Conservation (phyloP, 2,329 filamentous ascomycete genomes). For the Orbilia quercus region DNA sequence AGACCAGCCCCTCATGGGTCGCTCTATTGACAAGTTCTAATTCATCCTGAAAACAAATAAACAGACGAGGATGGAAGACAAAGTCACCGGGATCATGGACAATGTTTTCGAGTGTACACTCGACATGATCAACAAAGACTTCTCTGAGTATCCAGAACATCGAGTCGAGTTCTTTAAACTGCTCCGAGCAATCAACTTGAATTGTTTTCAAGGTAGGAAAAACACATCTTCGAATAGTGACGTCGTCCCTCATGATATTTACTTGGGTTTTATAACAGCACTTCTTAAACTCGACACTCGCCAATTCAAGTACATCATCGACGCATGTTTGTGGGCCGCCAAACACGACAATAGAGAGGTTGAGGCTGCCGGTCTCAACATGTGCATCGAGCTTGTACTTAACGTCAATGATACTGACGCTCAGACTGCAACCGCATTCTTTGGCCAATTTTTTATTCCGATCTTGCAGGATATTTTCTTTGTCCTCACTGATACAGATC, state of each 20-base stretch:
- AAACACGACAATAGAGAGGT: slow-evolving; percentile 99
- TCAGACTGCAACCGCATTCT: slow-evolving; percentile 90
- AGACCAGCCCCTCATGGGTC: slow-evolving; percentile 62
- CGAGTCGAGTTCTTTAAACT: slow-evolving; percentile 99
- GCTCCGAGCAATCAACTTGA: slow-evolving; percentile 91
- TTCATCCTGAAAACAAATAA: slow-evolving; percentile 61
- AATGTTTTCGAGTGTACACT: slow-evolving; percentile 98
- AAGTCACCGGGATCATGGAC: slow-evolving; percentile 97
- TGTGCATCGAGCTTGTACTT: slow-evolving; percentile 96
- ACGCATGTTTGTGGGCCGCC: slow-evolving; percentile 99
- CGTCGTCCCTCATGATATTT: neutral
- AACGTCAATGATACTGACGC: slow-evolving; percentile 94
- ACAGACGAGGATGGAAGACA: slow-evolving; percentile 86
- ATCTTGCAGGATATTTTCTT: slow-evolving; percentile 99
- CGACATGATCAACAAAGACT: slow-evolving; percentile 99
- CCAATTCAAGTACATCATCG: slow-evolving; percentile 99
- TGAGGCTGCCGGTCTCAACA: slow-evolving; percentile 93
- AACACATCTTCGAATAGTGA: neutral
- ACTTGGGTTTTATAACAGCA: slow-evolving; percentile 64
- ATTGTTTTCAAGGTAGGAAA: slow-evolving; percentile 85
- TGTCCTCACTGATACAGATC: slow-evolving; percentile 94
- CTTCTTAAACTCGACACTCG: slow-evolving; percentile 92
- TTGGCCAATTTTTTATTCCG: slow-evolving; percentile 95
- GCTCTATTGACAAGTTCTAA: slow-evolving; percentile 65
- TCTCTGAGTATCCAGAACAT: slow-evolving; percentile 98